Evolutionary conservation across 2,329 filamentous ascomycete species (phyloP).

Genomic region (Claviceps lovelessii): DNA sequence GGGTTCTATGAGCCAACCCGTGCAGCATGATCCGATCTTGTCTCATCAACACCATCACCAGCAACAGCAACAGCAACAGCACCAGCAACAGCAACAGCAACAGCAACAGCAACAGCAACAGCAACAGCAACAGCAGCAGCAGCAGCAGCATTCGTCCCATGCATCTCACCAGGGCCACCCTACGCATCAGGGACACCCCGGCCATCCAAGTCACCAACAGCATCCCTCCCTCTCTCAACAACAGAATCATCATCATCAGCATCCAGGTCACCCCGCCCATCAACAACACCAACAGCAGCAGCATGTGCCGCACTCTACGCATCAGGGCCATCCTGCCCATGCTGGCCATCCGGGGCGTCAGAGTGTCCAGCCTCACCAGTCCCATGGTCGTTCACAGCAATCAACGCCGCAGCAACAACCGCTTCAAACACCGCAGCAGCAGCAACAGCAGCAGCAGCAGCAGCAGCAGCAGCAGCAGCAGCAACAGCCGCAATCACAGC

Average conservation of each 20-base stretch:
- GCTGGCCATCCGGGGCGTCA: constrained; percentile 13
- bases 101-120: constrained; percentile 13
- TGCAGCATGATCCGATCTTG: constrained; percentile 28
- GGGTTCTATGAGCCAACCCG: constrained; percentile 25
- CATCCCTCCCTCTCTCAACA: constrained; percentile 10
- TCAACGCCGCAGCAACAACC: constrained; percentile 14
- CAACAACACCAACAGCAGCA: constrained; percentile 12
- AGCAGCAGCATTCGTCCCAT: constrained; percentile 16
- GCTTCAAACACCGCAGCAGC: constrained; percentile 13
- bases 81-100: constrained; percentile 3
- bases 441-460: constrained; percentile 13
- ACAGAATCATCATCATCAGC: constrained; percentile 17
- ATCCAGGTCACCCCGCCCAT: constrained; percentile 8
- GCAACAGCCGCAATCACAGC: constrained; percentile 14
- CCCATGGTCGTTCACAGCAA: constrained; percentile 14
- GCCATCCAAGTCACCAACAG: constrained; percentile 13
- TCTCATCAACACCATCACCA: constrained; percentile 28
- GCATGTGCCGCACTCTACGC: constrained; percentile 13
- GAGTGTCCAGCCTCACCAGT: constrained; percentile 12
- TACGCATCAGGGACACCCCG: constrained; percentile 13
- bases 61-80: constrained; percentile 20
- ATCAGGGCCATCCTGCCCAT: constrained; percentile 11
- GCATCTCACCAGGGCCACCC: constrained; percentile 17
- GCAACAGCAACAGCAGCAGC: constrained; percentile 13
- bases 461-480: constrained; percentile 15